Percentiles rank a stretch among this genome's conserved stretches.
These are phyloP conservation scores for Aspergillus sparsus DNA, from an alignment of 495 filamentous ascomycete species.

Conservation along the genomic window DNA sequence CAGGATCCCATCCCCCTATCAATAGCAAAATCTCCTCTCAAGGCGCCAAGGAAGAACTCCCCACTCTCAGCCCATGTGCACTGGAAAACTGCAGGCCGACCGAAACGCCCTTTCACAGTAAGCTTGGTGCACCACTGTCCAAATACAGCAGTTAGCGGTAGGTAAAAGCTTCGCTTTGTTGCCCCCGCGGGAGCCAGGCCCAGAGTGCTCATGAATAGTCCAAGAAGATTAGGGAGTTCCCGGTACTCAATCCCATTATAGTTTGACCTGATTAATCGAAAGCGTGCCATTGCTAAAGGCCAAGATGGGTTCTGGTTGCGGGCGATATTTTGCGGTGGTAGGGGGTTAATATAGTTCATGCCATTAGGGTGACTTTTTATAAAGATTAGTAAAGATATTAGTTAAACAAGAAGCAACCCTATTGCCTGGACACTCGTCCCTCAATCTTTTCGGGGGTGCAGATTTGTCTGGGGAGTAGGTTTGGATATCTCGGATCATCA, in stretches of 20 bases:
- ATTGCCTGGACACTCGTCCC: no score
- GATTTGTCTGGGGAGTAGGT: no score
- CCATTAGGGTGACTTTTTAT: conserved; percentile 8
- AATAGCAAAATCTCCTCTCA: not conserved
- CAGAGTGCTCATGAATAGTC: conserved; percentile 13
- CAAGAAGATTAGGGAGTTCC: conserved; percentile 14
- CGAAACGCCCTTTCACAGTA: not conserved
- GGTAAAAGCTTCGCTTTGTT: conserved; percentile 17
- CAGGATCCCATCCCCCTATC: conserved; percentile 1
- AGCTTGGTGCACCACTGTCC: conserved; percentile 18
- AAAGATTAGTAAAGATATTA: not conserved
- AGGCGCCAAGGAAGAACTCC: conserved; percentile 8
- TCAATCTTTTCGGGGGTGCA: no score
- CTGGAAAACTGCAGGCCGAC: not conserved
- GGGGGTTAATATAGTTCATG: not conserved
- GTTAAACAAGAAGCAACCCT: not conserved
- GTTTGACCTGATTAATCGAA: not conserved
- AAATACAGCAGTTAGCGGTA: conserved; percentile 19
- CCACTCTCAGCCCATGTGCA: conserved; percentile 3
- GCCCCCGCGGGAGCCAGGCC: conserved; percentile 11
- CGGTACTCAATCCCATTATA: conserved; percentile 15
- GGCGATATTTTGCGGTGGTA: conserved; percentile 8
- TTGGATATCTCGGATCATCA: no score
- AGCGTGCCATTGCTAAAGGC: not conserved
- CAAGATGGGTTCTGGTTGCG: not conserved